Evolutionary conservation across 176 grass and related monocot genomes (phyloP).

Genomic region (Musa troglodytarum): DNA sequence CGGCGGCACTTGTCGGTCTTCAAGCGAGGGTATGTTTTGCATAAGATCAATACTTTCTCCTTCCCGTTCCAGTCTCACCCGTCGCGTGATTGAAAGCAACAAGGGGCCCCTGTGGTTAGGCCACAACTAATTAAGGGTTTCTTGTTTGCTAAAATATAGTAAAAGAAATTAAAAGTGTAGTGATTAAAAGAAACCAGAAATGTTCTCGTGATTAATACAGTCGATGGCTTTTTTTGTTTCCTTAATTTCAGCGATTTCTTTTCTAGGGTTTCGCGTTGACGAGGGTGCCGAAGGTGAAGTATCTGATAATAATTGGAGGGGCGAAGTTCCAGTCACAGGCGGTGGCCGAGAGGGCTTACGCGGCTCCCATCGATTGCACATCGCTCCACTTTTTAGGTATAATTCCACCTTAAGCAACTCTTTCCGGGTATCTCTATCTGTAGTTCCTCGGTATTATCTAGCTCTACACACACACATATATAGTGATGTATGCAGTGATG

Average conservation of each 20-base stretch:
- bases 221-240: neutral
- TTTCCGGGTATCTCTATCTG: neutral
- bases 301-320: conserved; percentile 61
- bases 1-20: conserved; percentile 53
- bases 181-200: neutral
- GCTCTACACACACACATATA: too few species aligned
- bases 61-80: neutral
- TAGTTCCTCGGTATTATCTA: too few species aligned
- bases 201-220: too few species aligned
- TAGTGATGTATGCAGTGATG: too few species aligned
- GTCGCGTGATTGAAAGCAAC: neutral
- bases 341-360: conserved; percentile 58
- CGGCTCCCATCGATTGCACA: conserved; percentile 39
- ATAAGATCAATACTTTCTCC: neutral
- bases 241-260: neutral
- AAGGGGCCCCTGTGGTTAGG: neutral
- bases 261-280: conserved; percentile 59
- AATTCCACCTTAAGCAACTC: neutral
- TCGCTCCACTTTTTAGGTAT: conserved; percentile 87
- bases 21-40: conserved; percentile 42
- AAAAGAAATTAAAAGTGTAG: neutral
- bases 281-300: conserved; percentile 70
- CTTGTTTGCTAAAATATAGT: neutral
- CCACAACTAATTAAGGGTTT: neutral
- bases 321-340: conserved; percentile 38